Evolutionary conservation across 176 grass and related monocot genomes (phyloP).

Genomic region (Cenchrus americanus): DNA sequence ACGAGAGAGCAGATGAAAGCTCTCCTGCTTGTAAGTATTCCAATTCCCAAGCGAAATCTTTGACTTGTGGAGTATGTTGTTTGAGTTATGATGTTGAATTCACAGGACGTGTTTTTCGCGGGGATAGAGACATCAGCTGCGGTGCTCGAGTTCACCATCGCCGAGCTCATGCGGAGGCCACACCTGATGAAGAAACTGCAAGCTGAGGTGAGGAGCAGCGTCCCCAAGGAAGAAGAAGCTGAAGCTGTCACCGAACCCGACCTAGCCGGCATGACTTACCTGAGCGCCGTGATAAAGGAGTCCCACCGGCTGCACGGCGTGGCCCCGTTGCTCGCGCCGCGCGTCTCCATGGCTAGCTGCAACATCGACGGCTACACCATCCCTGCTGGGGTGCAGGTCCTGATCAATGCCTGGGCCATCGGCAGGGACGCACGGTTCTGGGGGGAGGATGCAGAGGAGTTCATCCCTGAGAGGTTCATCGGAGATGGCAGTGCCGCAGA

Average conservation of each 20-base stretch:
- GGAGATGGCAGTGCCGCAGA: not conserved
- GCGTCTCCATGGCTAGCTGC: conserved; percentile 37
- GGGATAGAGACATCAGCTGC: conserved; percentile 43
- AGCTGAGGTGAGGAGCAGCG: conserved; percentile 26
- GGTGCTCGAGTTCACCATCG: conserved; percentile 45
- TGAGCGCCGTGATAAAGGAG: conserved; percentile 49
- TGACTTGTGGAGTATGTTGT: not conserved
- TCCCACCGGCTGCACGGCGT: conserved; percentile 34
- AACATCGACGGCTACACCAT: conserved; percentile 37
- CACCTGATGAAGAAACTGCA: conserved; percentile 47
- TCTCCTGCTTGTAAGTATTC: conserved; percentile 32
- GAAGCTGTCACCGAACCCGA: conserved; percentile 29
- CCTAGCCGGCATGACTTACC: conserved; percentile 19
- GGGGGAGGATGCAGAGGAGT: conserved; percentile 14
- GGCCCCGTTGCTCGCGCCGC: conserved; percentile 43
- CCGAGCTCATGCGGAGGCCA: conserved; percentile 39
- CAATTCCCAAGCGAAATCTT: not conserved
- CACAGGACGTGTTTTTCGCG: conserved; percentile 54
- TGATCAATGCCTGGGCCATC: not conserved
- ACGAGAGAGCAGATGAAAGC: conserved; percentile 30
- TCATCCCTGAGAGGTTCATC: not conserved
- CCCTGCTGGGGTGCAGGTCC: conserved; percentile 4
- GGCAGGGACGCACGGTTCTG: conserved; percentile 6
- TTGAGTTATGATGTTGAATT: not conserved
- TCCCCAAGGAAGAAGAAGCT: not conserved